These are phyloP conservation scores for Solanum hybrid DNA, from an alignment of 305 asterid genomes.

Conservation along the genomic window DNA sequence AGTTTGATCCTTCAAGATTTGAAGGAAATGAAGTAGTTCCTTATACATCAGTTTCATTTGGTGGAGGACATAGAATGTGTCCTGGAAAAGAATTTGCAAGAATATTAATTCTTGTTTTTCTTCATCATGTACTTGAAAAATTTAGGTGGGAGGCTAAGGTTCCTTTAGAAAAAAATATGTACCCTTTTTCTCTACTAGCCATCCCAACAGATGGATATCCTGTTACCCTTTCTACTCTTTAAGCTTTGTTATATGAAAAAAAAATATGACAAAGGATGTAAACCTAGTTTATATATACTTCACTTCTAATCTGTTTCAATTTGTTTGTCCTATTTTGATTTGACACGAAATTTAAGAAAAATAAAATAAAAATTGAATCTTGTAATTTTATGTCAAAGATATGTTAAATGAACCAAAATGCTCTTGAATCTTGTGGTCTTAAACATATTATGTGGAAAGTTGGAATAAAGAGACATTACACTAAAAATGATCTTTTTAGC, in stretches of 20 bases:
- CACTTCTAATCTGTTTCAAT: rapidly evolving
- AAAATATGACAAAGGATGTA: neutral
- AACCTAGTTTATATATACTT: neutral
- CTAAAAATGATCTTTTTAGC: too few species aligned
- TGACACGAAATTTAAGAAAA: too few species aligned
- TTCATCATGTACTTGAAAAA: neutral
- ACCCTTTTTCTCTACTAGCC: neutral
- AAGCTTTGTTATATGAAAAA: neutral
- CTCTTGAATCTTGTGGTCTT: neutral
- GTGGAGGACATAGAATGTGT: slow-evolving; percentile 10
- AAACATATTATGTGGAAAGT: too few species aligned
- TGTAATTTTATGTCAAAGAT: too few species aligned
- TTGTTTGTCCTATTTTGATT: too few species aligned
- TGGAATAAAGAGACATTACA: too few species aligned
- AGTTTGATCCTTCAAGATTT: slow-evolving; percentile 10
- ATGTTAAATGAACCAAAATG: neutral
- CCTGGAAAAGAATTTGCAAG: slow-evolving; percentile 12
- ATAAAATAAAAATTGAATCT: too few species aligned
- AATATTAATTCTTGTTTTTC: slow-evolving; percentile 8
- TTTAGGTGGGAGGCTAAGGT: slow-evolving; percentile 2
- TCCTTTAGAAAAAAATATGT: neutral
- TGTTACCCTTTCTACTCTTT: neutral
- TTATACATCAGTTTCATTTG: slow-evolving; percentile 9
- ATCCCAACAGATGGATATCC: slow-evolving; percentile 5
- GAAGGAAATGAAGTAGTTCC: neutral